phyloP scores from a whole-genome alignment of 2,329 filamentous ascomycete species.

The Talaromyces rugulosus region DNA sequence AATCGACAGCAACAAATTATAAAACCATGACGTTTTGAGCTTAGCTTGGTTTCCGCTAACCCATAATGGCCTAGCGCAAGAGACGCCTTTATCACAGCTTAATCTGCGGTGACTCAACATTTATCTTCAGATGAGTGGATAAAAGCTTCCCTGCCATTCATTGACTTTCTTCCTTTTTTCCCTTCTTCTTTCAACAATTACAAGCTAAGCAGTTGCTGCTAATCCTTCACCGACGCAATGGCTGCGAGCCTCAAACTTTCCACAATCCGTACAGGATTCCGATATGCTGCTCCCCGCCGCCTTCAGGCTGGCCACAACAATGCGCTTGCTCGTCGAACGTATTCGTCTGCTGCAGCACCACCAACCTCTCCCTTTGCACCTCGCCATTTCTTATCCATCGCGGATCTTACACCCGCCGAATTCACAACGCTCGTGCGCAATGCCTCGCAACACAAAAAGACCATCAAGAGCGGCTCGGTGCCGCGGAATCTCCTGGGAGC shows the following conservation, averaged over 20 bases:
- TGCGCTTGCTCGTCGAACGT: conserved; percentile 28
- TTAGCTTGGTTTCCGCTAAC: background rate
- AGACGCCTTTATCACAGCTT: background rate
- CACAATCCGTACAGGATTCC: conserved; percentile 12
- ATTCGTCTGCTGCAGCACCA: conserved; percentile 31
- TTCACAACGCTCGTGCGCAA: conserved; percentile 78
- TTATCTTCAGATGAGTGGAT: background rate
- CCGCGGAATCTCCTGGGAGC: conserved; percentile 57
- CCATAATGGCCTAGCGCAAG: background rate
- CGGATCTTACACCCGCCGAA: conserved; percentile 75
- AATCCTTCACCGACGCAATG: conserved; percentile 1
- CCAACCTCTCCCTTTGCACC: conserved; percentile 58
- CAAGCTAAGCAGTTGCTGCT: too few species aligned
- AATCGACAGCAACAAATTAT: background rate
- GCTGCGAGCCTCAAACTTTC: conserved; percentile 12
- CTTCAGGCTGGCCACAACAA: conserved; percentile 21
- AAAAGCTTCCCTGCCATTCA: background rate
- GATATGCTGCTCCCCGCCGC: conserved; percentile 13
- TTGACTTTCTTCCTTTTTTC: background rate
- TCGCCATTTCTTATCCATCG: conserved; percentile 87
- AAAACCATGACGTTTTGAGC: background rate
- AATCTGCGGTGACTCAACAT: background rate
- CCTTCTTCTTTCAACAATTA: background rate
- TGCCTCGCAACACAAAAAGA: conserved; percentile 70
- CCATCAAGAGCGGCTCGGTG: conserved; percentile 66